Percentiles rank a stretch among this genome's conserved stretches.
Conservation (phyloP, 306 rosid species). For the Sicyos edulis region DNA sequence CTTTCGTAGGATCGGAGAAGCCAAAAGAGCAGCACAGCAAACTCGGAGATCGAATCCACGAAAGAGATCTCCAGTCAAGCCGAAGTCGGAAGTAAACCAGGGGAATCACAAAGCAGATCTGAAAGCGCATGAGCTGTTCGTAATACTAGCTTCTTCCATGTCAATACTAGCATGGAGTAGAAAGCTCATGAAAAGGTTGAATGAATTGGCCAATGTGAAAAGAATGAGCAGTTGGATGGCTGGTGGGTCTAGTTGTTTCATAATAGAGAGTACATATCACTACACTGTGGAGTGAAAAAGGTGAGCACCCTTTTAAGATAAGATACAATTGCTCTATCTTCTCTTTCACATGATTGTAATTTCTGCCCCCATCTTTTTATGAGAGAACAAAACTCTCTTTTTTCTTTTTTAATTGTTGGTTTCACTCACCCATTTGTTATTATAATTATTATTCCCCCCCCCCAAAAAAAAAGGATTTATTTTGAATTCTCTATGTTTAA, state of each 20-base stretch:
- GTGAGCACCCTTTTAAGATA: constrained; percentile 5
- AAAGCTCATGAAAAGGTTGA: background rate
- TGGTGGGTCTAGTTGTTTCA: constrained; percentile 33
- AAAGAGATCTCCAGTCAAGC: constrained; percentile 48
- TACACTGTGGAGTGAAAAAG: background rate
- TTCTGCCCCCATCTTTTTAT: no score
- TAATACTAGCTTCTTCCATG: background rate
- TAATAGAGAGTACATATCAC: constrained; percentile 21
- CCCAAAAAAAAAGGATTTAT: background rate
- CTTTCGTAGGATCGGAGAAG: constrained; percentile 73
- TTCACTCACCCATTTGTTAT: constrained; percentile 14
- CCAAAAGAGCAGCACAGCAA: constrained; percentile 59
- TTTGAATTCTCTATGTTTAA: background rate
- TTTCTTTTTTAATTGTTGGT: background rate
- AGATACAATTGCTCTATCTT: background rate
- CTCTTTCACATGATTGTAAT: background rate
- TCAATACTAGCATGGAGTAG: background rate
- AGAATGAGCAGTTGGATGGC: constrained; percentile 24
- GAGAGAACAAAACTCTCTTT: background rate
- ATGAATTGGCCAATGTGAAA: constrained; percentile 8
- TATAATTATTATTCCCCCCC: background rate
- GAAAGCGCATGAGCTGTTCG: background rate
- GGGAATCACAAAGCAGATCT: constrained; percentile 33
- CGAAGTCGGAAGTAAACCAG: constrained; percentile 30
- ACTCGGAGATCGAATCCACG: constrained; percentile 63